Evolutionary conservation across 2,329 filamentous ascomycete species (phyloP), one percentile per base, ranked within the genome.

Genomic region (Hypoxylon sp.): DNA sequence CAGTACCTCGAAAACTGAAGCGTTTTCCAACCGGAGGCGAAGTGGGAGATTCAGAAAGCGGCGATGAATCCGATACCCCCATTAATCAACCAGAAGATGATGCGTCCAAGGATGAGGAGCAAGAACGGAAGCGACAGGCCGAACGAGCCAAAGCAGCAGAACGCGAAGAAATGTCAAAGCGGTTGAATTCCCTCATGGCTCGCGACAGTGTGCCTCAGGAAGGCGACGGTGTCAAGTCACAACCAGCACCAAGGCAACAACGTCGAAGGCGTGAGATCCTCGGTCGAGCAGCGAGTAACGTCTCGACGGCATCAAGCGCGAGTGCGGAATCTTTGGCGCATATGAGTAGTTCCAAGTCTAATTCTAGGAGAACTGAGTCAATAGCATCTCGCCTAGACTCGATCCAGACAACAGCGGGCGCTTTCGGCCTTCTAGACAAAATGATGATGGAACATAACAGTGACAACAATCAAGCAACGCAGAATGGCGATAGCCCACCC

Each of bases 261-360:
- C 78, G 59, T 71, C 76, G 79, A 14, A 79, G 82, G 56, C 84
- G 86, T 10, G 81, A 84, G 59, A 85, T 90, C 61, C 79, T 90
- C 2, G 88, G 88, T 4, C 85, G 88, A 10, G 88, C 86, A 2
- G 77, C 86, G 28, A 89, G 86, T 78, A 89, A 89, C 72, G 82
- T 82, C 2, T 89, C 87, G 2, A 83, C 83, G 0, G 80, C 80
- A 4, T 87, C 85, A 58, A 84, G 79, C 57, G 80, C 77, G 48
- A 84, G 84, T 59, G 79, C 79, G 14, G 83, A 84, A 21, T 80
- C 80, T 0, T 77, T 76, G 14, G 71, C 79, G 23, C 62, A 60
- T 32, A 32, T 50, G 23, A 57, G 50, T 30, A 55, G 60, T 32
- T 38, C 61, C 21, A 58, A 46, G 25, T 59, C 56, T 21, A 48